Conservation (phyloP, 2,329 filamentous ascomycete genomes). For the Aureobasidium uvarum region DNA sequence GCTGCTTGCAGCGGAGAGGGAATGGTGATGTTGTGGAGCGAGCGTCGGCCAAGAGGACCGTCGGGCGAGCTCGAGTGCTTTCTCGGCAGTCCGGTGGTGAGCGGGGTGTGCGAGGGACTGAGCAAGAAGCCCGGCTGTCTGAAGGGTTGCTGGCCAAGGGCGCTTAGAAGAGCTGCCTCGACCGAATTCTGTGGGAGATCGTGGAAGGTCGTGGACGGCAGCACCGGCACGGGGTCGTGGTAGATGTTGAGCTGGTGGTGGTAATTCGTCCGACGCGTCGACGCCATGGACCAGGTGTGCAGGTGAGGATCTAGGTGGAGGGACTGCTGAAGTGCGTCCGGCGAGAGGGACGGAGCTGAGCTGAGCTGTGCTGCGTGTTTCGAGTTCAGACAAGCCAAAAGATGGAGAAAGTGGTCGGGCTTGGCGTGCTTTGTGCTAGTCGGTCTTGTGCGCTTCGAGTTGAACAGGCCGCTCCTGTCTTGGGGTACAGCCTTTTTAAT, state of each 20-base stretch:
- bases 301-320: constrained; percentile 1
- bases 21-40: constrained; percentile 61
- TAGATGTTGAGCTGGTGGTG: constrained; percentile 57
- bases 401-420: constrained; percentile 20
- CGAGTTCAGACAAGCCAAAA: constrained; percentile 10
- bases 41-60: constrained; percentile 60
- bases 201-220: constrained; percentile 40
- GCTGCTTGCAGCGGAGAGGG: constrained; percentile 59
- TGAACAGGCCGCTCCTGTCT: constrained; percentile 13
- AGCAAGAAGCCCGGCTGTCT: constrained; percentile 61
- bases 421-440: constrained; percentile 22
- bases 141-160: constrained; percentile 45
- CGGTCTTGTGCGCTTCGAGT: constrained; percentile 18
- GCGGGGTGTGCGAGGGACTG: constrained; percentile 56
- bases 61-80: constrained; percentile 65
- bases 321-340: background rate
- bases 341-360: constrained; percentile 14
- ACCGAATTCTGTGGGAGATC: constrained; percentile 38
- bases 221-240: constrained; percentile 50
- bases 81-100: constrained; percentile 64
- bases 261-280: constrained; percentile 56
- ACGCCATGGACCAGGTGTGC: constrained; percentile 44
- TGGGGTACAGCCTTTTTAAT: constrained; percentile 25
- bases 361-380: constrained; percentile 19
- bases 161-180: constrained; percentile 54